Evolutionary conservation across 805 yeast genomes (phyloP), one percentile per base, ranked within the genome.

Genomic region (Metschnikowia dekortorum): DNA sequence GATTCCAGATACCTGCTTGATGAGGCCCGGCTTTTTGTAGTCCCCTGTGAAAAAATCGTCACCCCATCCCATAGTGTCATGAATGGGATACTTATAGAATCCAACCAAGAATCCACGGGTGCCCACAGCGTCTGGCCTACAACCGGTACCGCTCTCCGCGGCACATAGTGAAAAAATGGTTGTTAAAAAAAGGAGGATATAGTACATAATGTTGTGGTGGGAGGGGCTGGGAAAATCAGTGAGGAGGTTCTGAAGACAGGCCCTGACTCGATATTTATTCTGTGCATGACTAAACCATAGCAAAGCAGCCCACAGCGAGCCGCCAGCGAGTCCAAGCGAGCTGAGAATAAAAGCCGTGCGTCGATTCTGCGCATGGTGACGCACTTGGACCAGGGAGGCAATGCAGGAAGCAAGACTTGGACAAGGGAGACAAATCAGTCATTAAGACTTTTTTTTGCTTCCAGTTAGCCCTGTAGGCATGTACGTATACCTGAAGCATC

Each of bases 71-170:
- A 28, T 32, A 2, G 26, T 26, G 18, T 37, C 39, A 2, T 16
- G 30, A 8, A 35, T 33, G 1, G 53, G 50, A 30, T 47, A 48
- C 30, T 45, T 40, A 44, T 50, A 53, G 30, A 43, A 51, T 13
- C 22, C 41, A 11, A 48, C 56, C 22, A 38, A 39, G 43, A 53
- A 53, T 11, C 56, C 56, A n/a, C 37, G 22, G 29, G 28, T 14
- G 9, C 39, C 46, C 28, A 28, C 33, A 3, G 46, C 5, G 39
- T 33, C 39, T 18, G 46, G 46, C n/a, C n/a, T 35, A 33, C 46
- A 43, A 4, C 39, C 46, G 6, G 16, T 9, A 29, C 39, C 39
- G 29, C 7, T 28, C 6, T 18, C 39, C 6, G 46, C 39, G 11
- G 35, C 13, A 11, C 32, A 14, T 26, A 10, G 39, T 39, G 46